phyloP scores from a whole-genome alignment of 148 eudicot genomes.

The Hydrangea macrophylla region DNA sequence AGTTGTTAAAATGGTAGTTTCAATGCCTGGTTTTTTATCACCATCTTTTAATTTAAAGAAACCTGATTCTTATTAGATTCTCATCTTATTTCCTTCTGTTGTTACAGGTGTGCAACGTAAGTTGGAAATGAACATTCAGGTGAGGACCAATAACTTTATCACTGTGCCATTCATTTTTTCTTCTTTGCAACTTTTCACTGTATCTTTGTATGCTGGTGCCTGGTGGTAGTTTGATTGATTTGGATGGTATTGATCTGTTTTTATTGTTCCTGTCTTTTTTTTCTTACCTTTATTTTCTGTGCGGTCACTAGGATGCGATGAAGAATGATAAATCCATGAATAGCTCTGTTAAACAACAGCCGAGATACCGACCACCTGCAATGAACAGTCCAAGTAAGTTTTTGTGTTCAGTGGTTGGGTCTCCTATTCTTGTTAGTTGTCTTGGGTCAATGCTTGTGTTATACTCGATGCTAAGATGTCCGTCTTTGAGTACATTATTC shows the following conservation, averaged over 20 bases:
- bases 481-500: neutral
- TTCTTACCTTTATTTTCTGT: neutral
- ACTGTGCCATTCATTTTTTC: neutral
- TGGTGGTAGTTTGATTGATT: neutral
- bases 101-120: slow-evolving; percentile 56
- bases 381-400: slow-evolving; percentile 57
- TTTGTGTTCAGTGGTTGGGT: neutral
- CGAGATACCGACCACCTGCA: slow-evolving; percentile 62
- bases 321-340: slow-evolving; percentile 48
- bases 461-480: neutral
- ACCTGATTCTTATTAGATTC: neutral
- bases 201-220: neutral
- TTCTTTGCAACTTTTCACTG: too few species aligned
- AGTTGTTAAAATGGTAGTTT: neutral
- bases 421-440: slow-evolving; percentile 1
- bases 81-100: neutral
- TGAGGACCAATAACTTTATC: slow-evolving; percentile 1
- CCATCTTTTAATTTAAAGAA: neutral
- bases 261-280: neutral
- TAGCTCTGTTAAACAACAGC: slow-evolving; percentile 35
- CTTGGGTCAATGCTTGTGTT: neutral
- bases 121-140: slow-evolving; percentile 57
- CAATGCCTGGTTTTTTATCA: neutral
- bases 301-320: slow-evolving; percentile 37
- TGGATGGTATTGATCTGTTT: neutral